Evolutionary conservation across 305 asterid species (phyloP).

Genomic region (Striga hermonthica): DNA sequence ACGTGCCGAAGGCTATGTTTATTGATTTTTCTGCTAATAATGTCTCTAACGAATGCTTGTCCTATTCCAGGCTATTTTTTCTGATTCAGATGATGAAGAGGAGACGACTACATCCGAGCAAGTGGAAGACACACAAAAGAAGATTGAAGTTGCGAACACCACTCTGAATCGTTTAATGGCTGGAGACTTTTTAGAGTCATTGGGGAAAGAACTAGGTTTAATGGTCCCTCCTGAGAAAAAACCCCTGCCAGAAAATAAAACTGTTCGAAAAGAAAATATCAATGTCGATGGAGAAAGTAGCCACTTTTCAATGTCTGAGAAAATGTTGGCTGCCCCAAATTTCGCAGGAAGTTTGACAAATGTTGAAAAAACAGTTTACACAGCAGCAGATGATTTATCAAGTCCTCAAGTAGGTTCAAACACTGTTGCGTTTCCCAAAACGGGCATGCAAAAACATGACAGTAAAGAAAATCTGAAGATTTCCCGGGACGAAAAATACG

Average conservation of each 20-base stretch:
- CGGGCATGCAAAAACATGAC: slow-evolving; percentile 27
- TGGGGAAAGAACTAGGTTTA: slow-evolving; percentile 90
- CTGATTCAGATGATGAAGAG: slow-evolving; percentile 82
- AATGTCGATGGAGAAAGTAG: slow-evolving; percentile 33
- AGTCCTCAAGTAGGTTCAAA: slow-evolving; percentile 27
- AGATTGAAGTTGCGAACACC: slow-evolving; percentile 70
- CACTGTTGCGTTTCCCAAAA: slow-evolving; percentile 4
- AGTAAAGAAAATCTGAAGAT: slow-evolving; percentile 30
- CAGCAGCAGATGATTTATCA: slow-evolving; percentile 9
- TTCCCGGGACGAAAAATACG: slow-evolving; percentile 30
- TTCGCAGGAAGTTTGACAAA: slow-evolving; percentile 28
- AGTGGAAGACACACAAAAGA: slow-evolving; percentile 57
- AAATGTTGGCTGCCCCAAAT: slow-evolving; percentile 26
- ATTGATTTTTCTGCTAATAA: background rate
- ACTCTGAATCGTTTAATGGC: slow-evolving; percentile 86
- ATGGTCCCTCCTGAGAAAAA: slow-evolving; percentile 68
- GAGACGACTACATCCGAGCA: slow-evolving; percentile 40
- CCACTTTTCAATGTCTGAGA: slow-evolving; percentile 30
- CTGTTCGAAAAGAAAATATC: slow-evolving; percentile 35
- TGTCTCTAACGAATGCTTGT: slow-evolving; percentile 8
- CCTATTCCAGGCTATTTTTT: slow-evolving; percentile 75
- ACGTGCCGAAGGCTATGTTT: no score
- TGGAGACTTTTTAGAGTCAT: slow-evolving; percentile 91
- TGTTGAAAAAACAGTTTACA: slow-evolving; percentile 26
- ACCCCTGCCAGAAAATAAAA: slow-evolving; percentile 45